Conservation (phyloP, 1,139 yeast genomes). For the Diutina catenulata region DNA sequence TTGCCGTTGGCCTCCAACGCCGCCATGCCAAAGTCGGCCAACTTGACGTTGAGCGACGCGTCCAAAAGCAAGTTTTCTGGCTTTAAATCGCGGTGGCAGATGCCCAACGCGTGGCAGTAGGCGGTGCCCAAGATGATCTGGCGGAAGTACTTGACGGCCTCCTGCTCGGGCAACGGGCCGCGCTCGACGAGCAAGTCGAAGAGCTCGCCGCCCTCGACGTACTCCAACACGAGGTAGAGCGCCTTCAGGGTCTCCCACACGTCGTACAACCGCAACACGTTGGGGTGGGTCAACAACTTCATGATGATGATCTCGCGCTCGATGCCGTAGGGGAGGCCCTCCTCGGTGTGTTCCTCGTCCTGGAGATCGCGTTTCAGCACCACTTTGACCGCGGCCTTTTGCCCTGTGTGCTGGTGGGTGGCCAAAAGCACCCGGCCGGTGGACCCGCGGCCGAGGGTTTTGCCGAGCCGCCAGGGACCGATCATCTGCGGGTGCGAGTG, state of each 20-base stretch:
- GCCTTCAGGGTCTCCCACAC: slow-evolving; percentile 81
- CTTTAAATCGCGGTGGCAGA: slow-evolving; percentile 72
- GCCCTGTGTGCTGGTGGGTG: slow-evolving; percentile 56
- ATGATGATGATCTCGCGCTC: slow-evolving; percentile 76
- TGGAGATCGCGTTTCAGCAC: slow-evolving; percentile 52
- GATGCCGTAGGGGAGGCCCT: slow-evolving; percentile 65
- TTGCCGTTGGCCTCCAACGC: slow-evolving; percentile 66
- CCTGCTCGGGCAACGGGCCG: slow-evolving; percentile 68
- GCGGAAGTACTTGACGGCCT: slow-evolving; percentile 64
- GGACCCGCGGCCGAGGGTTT: slow-evolving; percentile 72
- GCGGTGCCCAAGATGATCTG: slow-evolving; percentile 70
- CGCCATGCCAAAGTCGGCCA: slow-evolving; percentile 86
- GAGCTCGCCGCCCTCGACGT: slow-evolving; percentile 76
- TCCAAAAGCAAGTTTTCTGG: slow-evolving; percentile 69
- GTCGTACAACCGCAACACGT: slow-evolving; percentile 63
- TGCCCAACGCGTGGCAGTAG: slow-evolving; percentile 73
- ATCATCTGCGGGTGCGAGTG: slow-evolving; percentile 37
- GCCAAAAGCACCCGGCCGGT: slow-evolving; percentile 72
- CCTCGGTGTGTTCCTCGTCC: slow-evolving; percentile 25
- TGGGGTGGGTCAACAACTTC: slow-evolving; percentile 69
- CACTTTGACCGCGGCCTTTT: slow-evolving; percentile 71
- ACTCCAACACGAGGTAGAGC: slow-evolving; percentile 60
- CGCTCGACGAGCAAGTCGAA: slow-evolving; percentile 67
- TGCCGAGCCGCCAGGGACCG: slow-evolving; percentile 77
- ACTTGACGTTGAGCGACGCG: slow-evolving; percentile 53